Base-by-base conservation (phyloP, 495 filamentous ascomycete species). In the Melanomma pulvis-pyrius region DNA sequence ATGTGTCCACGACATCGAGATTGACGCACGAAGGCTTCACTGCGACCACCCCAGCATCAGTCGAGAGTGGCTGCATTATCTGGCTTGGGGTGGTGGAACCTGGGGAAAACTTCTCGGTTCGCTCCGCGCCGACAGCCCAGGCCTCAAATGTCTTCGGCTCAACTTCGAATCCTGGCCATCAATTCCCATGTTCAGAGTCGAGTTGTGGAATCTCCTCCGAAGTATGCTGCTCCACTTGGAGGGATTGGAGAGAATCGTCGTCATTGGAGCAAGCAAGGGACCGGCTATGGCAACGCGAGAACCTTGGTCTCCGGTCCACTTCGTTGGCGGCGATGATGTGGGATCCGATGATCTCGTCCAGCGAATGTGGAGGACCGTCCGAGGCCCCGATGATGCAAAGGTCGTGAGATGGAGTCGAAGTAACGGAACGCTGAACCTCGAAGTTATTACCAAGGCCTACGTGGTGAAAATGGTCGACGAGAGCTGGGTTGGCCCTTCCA, bases 221-320 rank as follows among this genome's bases (percentile, higher is more conserved):
- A 51, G 32, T 15, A 21, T 67, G 62, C 48, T 69, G 28, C 6
- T 46, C 9, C 30, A 67, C 7, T 25, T 69, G 30, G 47, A 61
- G 19, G 63, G 53, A 1, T 28, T 72, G 39, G 66, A 63, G 30
- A 56, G 65, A 39, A 36, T 72, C 36, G 26, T 68, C 0, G 48
- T 71, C 11, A 53, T 62, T 25, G 65, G 69, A 0, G 63, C 64
- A 24, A 68, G 53, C 29, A 54, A 55, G 24, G 68, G 59, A 1
- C 15, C 24, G 1, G 52, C 49, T 1, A 67, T 61, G 64, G 63
- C 58, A 2, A 59, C 4, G 34, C 48, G 59, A 25, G 63, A 71
- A 9, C 68, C 68, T 13, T 71, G 68, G 63, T 63, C 59, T 1
- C 59, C 68, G 5, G 64, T 65, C 7, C 68, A 71, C 39, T 71